phyloP scores from a whole-genome alignment of 768 basidiomycete genomes.

The Tephrocybe rancida region DNA sequence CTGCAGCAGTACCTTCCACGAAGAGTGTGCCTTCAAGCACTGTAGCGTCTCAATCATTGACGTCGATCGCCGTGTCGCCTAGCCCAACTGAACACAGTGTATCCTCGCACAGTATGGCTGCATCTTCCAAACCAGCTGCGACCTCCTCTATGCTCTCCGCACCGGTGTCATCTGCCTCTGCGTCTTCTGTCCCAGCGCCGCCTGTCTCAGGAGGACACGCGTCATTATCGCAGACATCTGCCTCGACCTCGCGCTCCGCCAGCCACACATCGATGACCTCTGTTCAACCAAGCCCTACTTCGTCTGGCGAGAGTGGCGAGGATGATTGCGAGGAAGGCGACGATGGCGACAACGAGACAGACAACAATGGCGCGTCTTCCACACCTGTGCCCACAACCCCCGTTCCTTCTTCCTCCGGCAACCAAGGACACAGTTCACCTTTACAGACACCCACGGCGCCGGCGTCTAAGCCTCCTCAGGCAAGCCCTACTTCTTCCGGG shows the following conservation, averaged over 20 bases:
- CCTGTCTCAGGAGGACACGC: not conserved
- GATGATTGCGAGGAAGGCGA: conserved; percentile 6
- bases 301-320: not conserved
- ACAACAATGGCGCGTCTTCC: not conserved
- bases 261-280: not conserved
- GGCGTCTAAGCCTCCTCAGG: not conserved
- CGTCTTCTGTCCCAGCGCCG: not conserved
- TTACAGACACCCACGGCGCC: not conserved
- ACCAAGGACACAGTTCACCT: not conserved
- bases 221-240: not conserved
- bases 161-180: not conserved
- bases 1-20: too few relatives aligned
- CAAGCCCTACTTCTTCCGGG: not conserved
- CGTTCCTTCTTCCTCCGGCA: not conserved
- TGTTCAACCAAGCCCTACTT: not conserved
- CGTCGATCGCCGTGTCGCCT: not conserved
- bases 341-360: not conserved
- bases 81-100: not conserved
- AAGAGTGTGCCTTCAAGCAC: not conserved
- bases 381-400: not conserved
- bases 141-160: not conserved
- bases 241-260: not conserved
- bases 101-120: not conserved
- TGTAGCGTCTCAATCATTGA: not conserved
- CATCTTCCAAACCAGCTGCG: not conserved